These are phyloP conservation scores for Zymoseptoria tritici DNA, from an alignment of 2,329 filamentous ascomycete species.

Conservation along the genomic window DNA sequence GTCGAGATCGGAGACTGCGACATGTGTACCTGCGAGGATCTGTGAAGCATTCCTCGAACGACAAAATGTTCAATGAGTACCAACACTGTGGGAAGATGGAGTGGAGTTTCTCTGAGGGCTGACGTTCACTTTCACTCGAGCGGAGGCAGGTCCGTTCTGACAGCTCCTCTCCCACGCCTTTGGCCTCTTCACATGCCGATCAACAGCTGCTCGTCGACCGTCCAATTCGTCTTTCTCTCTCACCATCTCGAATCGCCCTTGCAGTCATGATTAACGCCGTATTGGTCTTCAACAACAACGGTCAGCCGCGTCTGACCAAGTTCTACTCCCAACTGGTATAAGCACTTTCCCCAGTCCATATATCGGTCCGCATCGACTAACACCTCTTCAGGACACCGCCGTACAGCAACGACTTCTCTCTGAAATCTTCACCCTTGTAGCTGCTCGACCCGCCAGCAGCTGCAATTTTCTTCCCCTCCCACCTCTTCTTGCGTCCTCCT, in stretches of 20 bases:
- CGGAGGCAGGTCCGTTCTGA: background rate
- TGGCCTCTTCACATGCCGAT: background rate
- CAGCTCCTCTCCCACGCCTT: background rate
- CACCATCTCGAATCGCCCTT: background rate
- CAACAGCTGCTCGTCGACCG: background rate
- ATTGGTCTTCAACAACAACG: conserved; percentile 96
- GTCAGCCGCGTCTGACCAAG: conserved; percentile 91
- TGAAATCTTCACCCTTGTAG: conserved; percentile 94
- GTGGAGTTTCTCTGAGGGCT: background rate
- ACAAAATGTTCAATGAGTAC: background rate
- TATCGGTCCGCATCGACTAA: no score
- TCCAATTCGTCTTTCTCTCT: background rate
- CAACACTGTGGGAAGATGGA: no score
- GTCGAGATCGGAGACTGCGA: no score
- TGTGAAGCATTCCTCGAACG: background rate
- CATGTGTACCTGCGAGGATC: no score
- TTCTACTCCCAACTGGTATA: conserved; percentile 98
- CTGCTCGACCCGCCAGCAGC: conserved; percentile 80
- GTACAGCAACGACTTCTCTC: conserved; percentile 95
- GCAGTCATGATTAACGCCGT: conserved; percentile 89
- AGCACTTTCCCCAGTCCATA: no score
- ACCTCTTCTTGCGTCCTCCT: conserved; percentile 21
- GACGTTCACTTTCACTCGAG: background rate
- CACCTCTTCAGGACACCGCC: conserved; percentile 69
- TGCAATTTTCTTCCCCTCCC: conserved; percentile 86